Evolutionary conservation across 176 grass and related monocot genomes (phyloP), one percentile per base, ranked within the genome.

Genomic region (Avena insularis): DNA sequence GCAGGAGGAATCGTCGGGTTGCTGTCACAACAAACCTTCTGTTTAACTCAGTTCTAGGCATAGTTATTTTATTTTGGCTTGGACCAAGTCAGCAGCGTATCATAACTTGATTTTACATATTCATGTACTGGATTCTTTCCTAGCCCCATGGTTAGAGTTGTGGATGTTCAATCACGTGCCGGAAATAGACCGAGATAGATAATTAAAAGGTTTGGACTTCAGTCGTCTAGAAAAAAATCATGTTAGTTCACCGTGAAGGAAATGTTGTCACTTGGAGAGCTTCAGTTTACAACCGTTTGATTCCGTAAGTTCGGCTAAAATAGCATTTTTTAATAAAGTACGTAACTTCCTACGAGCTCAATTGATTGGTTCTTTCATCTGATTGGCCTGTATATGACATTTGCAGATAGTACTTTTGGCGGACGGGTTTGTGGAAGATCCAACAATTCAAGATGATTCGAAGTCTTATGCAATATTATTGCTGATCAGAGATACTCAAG

Each of bases 71-170:
- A 73, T 4, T 74, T 71, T 19, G 14, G 11, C 84, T 16, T 14
- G 58, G 27, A 38, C 20, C 68, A 71, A 43, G 17, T 71, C 68
- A 71, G 20, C 50, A 69, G 65, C 64, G 47, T 58, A 20, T 74
- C 85, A 17, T 92, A 83, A 88, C 57, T 88, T 84, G 48, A 70
- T 33, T 78, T 56, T 60, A 53, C 36, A 81, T 87, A 90, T 80
- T 83, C 75, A 94, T 90, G 88, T 94, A 84, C 88, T 94, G 20
- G 90, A 94, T 94, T 88, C 93, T 67, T 94, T 94, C 82, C 93
- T 94, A 81, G 93, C 88, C 0, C 90, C 75, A 40, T 83, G 82
- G 70, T 92, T 83, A 72, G 90, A 94, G 27, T 81, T 94, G 70
- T 94, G 90, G 93, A 92, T 94, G 90, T 94, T 90, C 50, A 94